Base-by-base conservation (phyloP, 2,329 filamentous ascomycete genomes). In the Byssothecium circinans region DNA sequence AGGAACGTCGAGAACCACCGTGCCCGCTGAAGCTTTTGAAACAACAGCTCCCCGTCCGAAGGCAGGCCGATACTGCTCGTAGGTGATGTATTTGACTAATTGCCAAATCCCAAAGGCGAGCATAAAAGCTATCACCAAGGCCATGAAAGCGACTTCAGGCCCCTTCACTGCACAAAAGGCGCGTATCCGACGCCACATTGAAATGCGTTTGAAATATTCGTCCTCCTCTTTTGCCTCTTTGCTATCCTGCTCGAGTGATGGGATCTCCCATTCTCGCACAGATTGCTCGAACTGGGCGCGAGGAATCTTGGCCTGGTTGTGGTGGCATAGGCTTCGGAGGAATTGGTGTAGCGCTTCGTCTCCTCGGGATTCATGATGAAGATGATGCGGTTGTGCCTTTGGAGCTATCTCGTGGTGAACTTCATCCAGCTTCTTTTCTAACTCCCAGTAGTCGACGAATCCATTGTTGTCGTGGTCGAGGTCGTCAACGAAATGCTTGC, bases 81-180 rank as follows among this genome's bases (percentile, higher is more conserved):
- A 72, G 0, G 71, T 75, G 38, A 76, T 61, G 57, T 81, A 83
- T 50, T 78, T 81, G 58, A 81, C 71, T 10, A 79, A 65, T 54
- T 83, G 79, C 80, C 80, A 83, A 8, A 77, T 68, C 2, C 77
- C 80, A 56, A 82, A 78, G 0, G 73, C 79, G 14, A 81, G 57
- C 59, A 79, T 75, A 53, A 78, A 69, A 0, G 65, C 54, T 1
- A 78, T 58, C 1, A 83, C 78, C 1, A 81, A 60, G 0, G 61
- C 69, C 7, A 81, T 47, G 54, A 82, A 83, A 6, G 73, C 57
- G 3, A 80, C 72, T 49, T 79, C 74, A 0, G 79, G 78, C 0
- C 79, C 80, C 43, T 79, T 74, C 1, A 83, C 79, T 12, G 78
- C 77, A 78, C 79, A 82, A 57, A 78, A 81, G 0, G 80, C 77